Base-by-base conservation (phyloP, 768 basidiomycete species). In the Phaeotremella skinneri region DNA sequence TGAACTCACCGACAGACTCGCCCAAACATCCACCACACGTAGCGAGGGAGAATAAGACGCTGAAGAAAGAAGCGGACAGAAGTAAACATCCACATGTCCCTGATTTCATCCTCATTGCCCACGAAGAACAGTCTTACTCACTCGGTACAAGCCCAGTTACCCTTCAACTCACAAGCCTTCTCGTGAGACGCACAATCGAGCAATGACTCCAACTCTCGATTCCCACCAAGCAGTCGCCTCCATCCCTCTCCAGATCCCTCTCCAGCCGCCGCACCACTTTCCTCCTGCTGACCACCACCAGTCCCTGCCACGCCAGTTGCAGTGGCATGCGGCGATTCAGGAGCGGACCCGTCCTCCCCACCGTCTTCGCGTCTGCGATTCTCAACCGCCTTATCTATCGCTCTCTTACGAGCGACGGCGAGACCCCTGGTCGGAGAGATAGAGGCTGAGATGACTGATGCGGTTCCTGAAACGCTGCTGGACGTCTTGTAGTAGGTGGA, bases 81-180 rank as follows among this genome's bases (percentile, higher is more conserved):
- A 29, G 32, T 53, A n/a, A 32, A n/a, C 29, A 31, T 32, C 5
- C 49, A 20, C 11, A 14, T 23, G 16, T 9, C 27, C 11, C 16
- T 32, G 30, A 32, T 32, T n/a, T 37, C 31, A 23, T 27, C 20
- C 21, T n/a, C 17, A 37, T 17, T 37, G n/a, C 37, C 37, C n/a
- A 9, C 37, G n/a, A 39, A 39, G n/a, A 39, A 39, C 37, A 5
- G 14, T 7, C 20, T 3, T 20, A 48, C 55, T 49, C 27, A 56
- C 55, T 56, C 45, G 55, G 55, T 56, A 30, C 55, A 56, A 32
- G 21, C 25, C 45, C 43, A 56, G 16, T 16, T 9, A 48, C 47
- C 55, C 6, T 49, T 21, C 11, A 32, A 20, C 14, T 50, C 26
- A 39, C 56, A 58, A 50, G 49, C 56, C 49, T 25, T 34, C 37